A percentile compares a stretch with the other conserved stretches of the same genome.
Evolutionary conservation across 2,329 filamentous ascomycete species (phyloP).

Genomic region (Fusarium domesticum): DNA sequence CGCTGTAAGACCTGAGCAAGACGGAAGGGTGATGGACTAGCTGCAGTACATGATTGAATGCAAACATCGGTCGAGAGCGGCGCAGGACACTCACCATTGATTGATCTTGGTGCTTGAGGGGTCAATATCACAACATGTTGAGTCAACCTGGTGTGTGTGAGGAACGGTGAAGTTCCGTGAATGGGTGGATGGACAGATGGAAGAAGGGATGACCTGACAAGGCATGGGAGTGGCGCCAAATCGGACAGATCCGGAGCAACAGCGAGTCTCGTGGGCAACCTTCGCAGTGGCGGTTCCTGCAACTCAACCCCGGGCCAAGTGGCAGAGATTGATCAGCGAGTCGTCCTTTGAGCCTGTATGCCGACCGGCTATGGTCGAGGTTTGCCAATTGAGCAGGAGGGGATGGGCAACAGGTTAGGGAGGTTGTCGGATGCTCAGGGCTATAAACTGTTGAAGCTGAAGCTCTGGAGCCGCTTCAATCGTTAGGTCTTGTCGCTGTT

Average conservation of each 20-base stretch:
- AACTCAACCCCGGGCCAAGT: background rate
- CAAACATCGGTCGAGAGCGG: slow-evolving; percentile 25
- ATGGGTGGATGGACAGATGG: slow-evolving; percentile 12
- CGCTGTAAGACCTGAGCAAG: slow-evolving; percentile 10
- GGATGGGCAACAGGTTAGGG: too few relatives aligned
- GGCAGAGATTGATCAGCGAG: too few relatives aligned
- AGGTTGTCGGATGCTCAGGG: too few relatives aligned
- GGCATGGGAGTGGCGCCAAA: slow-evolving; percentile 27
- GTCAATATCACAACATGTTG: slow-evolving; percentile 11
- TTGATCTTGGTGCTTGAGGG: slow-evolving; percentile 7
- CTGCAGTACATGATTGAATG: slow-evolving; percentile 17
- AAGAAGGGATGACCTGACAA: slow-evolving; percentile 19
- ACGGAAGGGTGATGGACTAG: slow-evolving; percentile 19
- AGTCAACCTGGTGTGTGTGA: slow-evolving; percentile 6
- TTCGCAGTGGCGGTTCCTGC: slow-evolving; percentile 23
- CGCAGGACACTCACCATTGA: slow-evolving; percentile 8
- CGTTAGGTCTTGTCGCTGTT: slow-evolving; percentile 12
- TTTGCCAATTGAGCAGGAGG: too few relatives aligned
- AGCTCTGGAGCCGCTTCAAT: too few relatives aligned
- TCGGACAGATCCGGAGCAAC: slow-evolving; percentile 28
- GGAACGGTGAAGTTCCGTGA: background rate
- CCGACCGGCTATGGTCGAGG: too few relatives aligned
- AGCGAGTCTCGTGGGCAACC: slow-evolving; percentile 26
- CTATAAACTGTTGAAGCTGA: too few relatives aligned
- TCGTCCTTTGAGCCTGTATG: too few relatives aligned